phyloP scores from a whole-genome alignment of 371 early-diverging fungal genomes.

The Rhizopus arrhizus region DNA sequence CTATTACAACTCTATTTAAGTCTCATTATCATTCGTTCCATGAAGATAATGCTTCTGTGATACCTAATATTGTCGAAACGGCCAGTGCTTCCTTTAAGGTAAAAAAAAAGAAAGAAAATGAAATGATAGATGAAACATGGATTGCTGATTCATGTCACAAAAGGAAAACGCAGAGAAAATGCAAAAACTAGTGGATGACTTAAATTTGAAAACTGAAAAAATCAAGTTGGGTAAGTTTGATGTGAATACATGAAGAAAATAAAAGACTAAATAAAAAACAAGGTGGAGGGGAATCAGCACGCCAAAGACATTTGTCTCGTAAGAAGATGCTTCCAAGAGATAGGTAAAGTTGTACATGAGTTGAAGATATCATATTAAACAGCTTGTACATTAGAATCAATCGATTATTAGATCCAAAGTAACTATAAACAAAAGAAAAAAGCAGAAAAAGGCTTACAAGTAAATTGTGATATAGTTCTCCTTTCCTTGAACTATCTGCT shows the following conservation, averaged over 20 bases:
- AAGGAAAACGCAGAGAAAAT: slow-evolving; percentile 84
- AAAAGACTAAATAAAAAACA: not conserved
- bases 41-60: slow-evolving; percentile 43
- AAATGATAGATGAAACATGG: not conserved
- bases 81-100: slow-evolving; percentile 85
- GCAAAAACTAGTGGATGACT: slow-evolving; percentile 74
- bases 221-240: slow-evolving; percentile 71
- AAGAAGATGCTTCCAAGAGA: slow-evolving; percentile 95
- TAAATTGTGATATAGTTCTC: slow-evolving; percentile 58
- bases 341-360: slow-evolving; percentile 51
- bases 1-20: slow-evolving; percentile 6
- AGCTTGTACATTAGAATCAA: slow-evolving; percentile 61
- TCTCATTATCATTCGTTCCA: slow-evolving; percentile 41
- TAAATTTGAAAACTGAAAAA: slow-evolving; percentile 70
- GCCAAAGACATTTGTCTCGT: slow-evolving; percentile 84
- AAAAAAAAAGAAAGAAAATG: slow-evolving; percentile 3
- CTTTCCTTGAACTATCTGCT: slow-evolving; percentile 94
- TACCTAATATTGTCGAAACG: slow-evolving; percentile 68
- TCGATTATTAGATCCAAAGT: slow-evolving; percentile 85
- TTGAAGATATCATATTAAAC: too few relatives aligned
- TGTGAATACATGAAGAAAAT: not conserved
- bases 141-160: too few relatives aligned
- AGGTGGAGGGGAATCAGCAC: slow-evolving; percentile 92
- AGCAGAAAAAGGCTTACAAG: not conserved
- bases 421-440: slow-evolving; percentile 15